Conservation (phyloP, 2,329 filamentous ascomycete genomes). For the Periconia sp. region DNA sequence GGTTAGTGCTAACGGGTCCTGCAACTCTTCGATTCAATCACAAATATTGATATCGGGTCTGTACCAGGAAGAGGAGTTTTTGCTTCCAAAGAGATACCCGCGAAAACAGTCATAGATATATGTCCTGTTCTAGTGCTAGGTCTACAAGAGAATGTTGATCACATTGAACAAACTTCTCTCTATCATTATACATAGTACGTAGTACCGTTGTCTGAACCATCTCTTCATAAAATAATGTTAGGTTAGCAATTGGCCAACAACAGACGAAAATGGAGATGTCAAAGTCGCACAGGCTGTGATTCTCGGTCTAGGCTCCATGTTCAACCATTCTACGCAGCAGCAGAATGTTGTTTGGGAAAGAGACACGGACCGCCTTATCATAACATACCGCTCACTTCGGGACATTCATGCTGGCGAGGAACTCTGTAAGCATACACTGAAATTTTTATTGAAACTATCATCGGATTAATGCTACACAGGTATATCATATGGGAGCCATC, state of each 20-base stretch:
- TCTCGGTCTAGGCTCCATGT: slow-evolving; percentile 60
- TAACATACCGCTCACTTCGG: slow-evolving; percentile 54
- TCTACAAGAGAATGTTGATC: slow-evolving; percentile 49
- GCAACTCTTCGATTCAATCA: background rate
- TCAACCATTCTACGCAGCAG: slow-evolving; percentile 55
- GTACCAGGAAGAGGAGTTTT: slow-evolving; percentile 56
- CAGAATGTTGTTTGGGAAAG: slow-evolving; percentile 61
- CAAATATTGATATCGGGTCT: background rate
- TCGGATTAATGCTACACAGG: slow-evolving; percentile 21
- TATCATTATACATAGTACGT: slow-evolving; percentile 60
- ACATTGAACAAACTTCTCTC: slow-evolving; percentile 54
- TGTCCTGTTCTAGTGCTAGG: slow-evolving; percentile 56
- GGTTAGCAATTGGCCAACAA: slow-evolving; percentile 48
- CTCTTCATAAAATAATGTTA: slow-evolving; percentile 7
- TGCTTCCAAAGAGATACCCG: slow-evolving; percentile 49
- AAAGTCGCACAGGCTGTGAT: slow-evolving; percentile 55
- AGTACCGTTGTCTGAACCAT: too few species aligned
- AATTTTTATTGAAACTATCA: background rate
- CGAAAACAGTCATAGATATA: slow-evolving; percentile 53
- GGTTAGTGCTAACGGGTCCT: slow-evolving; percentile 33
- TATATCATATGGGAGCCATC: slow-evolving; percentile 51
- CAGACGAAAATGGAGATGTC: slow-evolving; percentile 23
- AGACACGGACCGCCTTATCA: slow-evolving; percentile 47
- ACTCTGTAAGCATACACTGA: slow-evolving; percentile 46
- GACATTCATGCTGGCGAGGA: slow-evolving; percentile 57